These are phyloP conservation scores for Fusarium continuum DNA, from an alignment of 2,329 filamentous ascomycete species.

Conservation along the genomic window DNA sequence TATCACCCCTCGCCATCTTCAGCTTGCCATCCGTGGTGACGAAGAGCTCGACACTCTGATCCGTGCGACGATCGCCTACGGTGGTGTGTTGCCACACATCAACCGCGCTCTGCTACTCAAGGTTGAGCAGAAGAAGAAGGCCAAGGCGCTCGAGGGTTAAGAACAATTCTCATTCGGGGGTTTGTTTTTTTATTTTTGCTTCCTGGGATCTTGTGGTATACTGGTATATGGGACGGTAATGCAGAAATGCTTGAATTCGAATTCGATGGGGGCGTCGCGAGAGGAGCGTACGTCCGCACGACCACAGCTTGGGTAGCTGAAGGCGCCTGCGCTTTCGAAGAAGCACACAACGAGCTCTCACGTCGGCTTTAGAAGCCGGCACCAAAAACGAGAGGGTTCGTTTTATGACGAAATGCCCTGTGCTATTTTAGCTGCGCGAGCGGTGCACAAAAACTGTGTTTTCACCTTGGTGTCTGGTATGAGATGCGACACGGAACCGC, in stretches of 20 bases:
- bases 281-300: slow-evolving; percentile 31
- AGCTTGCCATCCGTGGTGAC: slow-evolving; percentile 97
- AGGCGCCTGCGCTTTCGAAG: slow-evolving; percentile 31
- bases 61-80: slow-evolving; percentile 96
- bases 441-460: slow-evolving; percentile 41
- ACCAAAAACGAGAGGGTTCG: slow-evolving; percentile 19
- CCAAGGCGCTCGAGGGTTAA: slow-evolving; percentile 60
- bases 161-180: slow-evolving; percentile 9
- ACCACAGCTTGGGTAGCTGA: slow-evolving; percentile 42
- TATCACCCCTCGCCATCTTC: slow-evolving; percentile 96
- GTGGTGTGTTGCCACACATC: slow-evolving; percentile 98
- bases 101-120: slow-evolving; percentile 95
- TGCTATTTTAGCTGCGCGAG: slow-evolving; percentile 35
- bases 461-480: slow-evolving; percentile 35
- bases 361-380: slow-evolving; percentile 16
- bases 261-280: slow-evolving; percentile 39
- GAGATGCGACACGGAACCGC: slow-evolving; percentile 37
- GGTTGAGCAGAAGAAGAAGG: slow-evolving; percentile 98
- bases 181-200: slow-evolving; percentile 37
- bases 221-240: slow-evolving; percentile 43
- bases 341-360: slow-evolving; percentile 32
- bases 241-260: slow-evolving; percentile 43
- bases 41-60: slow-evolving; percentile 98
- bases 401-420: slow-evolving; percentile 22
- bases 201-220: slow-evolving; percentile 39